Evolutionary conservation across 2,329 filamentous ascomycete genomes (phyloP).

Genomic region (Huntiella abstrusa): DNA sequence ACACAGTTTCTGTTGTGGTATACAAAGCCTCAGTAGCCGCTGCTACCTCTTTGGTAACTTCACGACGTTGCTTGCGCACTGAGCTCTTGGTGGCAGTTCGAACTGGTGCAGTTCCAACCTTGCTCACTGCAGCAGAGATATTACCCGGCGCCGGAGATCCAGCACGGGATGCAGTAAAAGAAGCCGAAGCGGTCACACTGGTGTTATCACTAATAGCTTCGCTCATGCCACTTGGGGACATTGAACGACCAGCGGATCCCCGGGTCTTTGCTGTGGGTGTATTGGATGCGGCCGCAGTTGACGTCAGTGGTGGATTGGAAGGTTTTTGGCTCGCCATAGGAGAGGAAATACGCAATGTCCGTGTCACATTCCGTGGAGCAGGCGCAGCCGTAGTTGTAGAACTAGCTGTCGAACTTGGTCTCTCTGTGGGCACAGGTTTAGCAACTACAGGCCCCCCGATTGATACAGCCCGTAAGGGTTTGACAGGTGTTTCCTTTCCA

Average conservation of each 20-base stretch:
- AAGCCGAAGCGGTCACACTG: conserved; percentile 48
- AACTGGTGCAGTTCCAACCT: conserved; percentile 49
- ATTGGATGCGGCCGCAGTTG: not conserved
- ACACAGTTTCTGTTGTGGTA: conserved; percentile 24
- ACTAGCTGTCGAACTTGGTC: too few relatives aligned
- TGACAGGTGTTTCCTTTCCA: not conserved
- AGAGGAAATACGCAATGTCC: too few relatives aligned
- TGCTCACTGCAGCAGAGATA: conserved; percentile 17
- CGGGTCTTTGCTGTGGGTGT: not conserved
- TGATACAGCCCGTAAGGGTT: not conserved
- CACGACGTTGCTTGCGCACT: conserved; percentile 57
- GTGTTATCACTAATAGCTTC: conserved; percentile 61
- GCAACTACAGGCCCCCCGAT: not conserved
- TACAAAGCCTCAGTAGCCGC: conserved; percentile 31
- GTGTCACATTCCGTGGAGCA: too few relatives aligned
- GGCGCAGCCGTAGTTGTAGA: conserved; percentile 3
- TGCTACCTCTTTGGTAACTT: conserved; percentile 42
- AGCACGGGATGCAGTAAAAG: conserved; percentile 47
- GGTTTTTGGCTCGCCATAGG: too few relatives aligned
- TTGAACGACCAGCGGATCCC: not conserved
- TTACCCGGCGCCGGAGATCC: conserved; percentile 44
- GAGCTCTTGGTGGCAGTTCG: conserved; percentile 59
- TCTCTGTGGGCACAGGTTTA: too few relatives aligned
- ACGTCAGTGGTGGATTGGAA: not conserved
- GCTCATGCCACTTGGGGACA: conserved; percentile 33